phyloP scores from a whole-genome alignment of 192 early-diverging fungal species.

The Thamnidium elegans region DNA sequence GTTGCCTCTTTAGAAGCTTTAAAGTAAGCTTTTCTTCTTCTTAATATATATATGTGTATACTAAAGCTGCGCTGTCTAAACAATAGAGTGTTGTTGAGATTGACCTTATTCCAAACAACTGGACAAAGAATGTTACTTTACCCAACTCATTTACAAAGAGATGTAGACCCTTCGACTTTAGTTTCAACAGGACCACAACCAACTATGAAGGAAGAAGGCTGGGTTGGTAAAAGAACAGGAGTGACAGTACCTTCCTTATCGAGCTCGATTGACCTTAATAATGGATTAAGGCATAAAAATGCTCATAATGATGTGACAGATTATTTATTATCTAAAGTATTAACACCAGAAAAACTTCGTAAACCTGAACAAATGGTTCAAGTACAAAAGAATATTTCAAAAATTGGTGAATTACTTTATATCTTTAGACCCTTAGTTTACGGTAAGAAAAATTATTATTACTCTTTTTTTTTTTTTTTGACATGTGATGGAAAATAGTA shows the following conservation, averaged over 20 bases:
- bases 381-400: slow-evolving; percentile 40
- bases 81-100: slow-evolving; percentile 44
- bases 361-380: slow-evolving; percentile 72
- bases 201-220: slow-evolving; percentile 11
- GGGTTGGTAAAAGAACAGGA: slow-evolving; percentile 41
- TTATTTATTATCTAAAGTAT: slow-evolving; percentile 50
- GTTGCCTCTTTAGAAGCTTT: slow-evolving; percentile 27
- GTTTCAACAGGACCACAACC: slow-evolving; percentile 18
- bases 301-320: slow-evolving; percentile 43
- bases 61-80: too few species aligned
- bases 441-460: slow-evolving; percentile 43
- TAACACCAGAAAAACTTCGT: slow-evolving; percentile 61
- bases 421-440: slow-evolving; percentile 85
- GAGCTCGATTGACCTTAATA: slow-evolving; percentile 11
- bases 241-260: slow-evolving; percentile 19
- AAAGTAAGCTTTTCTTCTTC: slow-evolving; percentile 36
- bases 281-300: slow-evolving; percentile 16
- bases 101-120: slow-evolving; percentile 51
- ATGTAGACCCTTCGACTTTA: slow-evolving; percentile 59
- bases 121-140: slow-evolving; percentile 58
- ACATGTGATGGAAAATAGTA: slow-evolving; percentile 42
- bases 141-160: slow-evolving; percentile 60
- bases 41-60: too few species aligned
- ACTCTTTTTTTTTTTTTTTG: neutral
- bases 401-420: slow-evolving; percentile 73